phyloP scores from a whole-genome alignment of 2,329 filamentous ascomycete species.

The Zymoseptoria brevis region DNA sequence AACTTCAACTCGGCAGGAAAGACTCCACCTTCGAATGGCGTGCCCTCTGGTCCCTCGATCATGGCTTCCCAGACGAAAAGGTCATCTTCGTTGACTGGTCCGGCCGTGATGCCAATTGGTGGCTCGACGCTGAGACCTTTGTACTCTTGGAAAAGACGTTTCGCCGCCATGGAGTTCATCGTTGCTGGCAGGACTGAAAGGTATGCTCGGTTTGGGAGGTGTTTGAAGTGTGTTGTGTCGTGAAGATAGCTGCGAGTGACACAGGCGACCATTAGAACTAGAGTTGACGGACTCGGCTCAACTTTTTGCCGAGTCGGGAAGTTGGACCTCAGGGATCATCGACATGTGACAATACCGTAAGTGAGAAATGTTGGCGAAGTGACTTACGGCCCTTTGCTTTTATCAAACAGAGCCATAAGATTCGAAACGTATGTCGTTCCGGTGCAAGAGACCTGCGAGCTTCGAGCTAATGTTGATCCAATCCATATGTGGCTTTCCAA shows the following conservation, averaged over 20 bases:
- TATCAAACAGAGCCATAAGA: too few species aligned
- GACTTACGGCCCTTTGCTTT: too few species aligned
- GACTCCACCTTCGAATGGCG: conserved; percentile 90
- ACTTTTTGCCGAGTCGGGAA: not conserved
- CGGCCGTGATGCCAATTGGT: conserved; percentile 94
- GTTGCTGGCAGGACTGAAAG: not conserved
- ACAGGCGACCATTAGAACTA: not conserved
- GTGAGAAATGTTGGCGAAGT: too few species aligned
- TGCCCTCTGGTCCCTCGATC: conserved; percentile 91
- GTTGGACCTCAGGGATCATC: too few species aligned
- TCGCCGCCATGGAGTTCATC: conserved; percentile 47
- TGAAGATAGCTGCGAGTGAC: not conserved
- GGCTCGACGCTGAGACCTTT: conserved; percentile 86
- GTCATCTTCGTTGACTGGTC: conserved; percentile 88
- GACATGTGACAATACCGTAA: too few species aligned
- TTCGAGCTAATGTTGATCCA: too few species aligned
- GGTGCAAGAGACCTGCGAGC: not conserved
- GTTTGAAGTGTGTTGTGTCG: not conserved
- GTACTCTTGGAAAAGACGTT: conserved; percentile 93
- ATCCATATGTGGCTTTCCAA: not conserved
- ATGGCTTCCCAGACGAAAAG: conserved; percentile 93
- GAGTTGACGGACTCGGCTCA: not conserved
- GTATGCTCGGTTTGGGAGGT: not conserved
- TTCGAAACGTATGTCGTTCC: too few species aligned
- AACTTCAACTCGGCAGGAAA: conserved; percentile 94